A percentile compares a stretch with the other conserved stretches of the same genome.
Conservation (phyloP, 1,284 basidiomycete species). For the Pseudozyma sp. region DNA sequence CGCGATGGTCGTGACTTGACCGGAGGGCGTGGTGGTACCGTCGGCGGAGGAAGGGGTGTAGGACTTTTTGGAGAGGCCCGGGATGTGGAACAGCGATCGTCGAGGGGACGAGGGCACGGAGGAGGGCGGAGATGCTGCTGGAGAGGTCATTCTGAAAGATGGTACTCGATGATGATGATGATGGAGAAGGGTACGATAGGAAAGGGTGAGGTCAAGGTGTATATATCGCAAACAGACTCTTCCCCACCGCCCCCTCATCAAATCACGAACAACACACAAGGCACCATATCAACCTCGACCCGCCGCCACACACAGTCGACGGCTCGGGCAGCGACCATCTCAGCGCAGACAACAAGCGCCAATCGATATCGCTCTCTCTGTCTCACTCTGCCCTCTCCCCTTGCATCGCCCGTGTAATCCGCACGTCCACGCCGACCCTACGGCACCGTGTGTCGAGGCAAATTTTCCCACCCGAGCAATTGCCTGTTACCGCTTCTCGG, state of each 20-base stretch:
- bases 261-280: no score
- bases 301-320: no score
- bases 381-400: background rate
- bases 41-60: conserved; percentile 19
- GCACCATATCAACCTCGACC: no score
- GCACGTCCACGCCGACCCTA: no score
- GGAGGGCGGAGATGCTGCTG: conserved; percentile 33
- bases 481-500: background rate
- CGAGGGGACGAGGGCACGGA: conserved; percentile 47
- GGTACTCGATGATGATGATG: background rate
- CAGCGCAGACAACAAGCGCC: background rate
- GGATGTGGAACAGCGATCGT: conserved; percentile 32
- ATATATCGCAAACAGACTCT: conserved; percentile 2
- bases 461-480: no score
- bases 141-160: conserved; percentile 32
- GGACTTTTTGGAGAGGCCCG: conserved; percentile 26
- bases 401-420: no score
- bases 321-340: no score
- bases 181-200: background rate
- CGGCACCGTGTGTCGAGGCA: no score
- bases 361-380: conserved; percentile 1
- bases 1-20: conserved; percentile 49
- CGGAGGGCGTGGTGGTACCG: conserved; percentile 37
- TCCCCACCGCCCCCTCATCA: no score
- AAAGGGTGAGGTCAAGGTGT: background rate